These are phyloP conservation scores for Monosporascus cannonballus DNA, from an alignment of 2,329 filamentous ascomycete species.

Conservation along the genomic window DNA sequence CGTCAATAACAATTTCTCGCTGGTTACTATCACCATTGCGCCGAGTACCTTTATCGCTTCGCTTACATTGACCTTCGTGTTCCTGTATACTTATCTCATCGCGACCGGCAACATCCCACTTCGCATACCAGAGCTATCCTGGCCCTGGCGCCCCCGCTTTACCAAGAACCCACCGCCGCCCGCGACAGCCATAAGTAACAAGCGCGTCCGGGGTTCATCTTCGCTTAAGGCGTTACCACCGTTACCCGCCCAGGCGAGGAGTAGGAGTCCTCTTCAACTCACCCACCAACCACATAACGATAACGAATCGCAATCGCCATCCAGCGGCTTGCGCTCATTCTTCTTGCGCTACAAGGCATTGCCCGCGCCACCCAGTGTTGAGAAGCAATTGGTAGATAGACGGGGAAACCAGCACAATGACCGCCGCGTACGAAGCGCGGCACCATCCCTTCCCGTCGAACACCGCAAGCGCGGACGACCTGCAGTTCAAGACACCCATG, in stretches of 20 bases:
- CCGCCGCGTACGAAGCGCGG: conserved; percentile 2
- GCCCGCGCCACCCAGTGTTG: conserved; percentile 1
- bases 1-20: conserved; percentile 55
- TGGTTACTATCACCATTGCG: conserved; percentile 53
- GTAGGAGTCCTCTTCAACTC: conserved; percentile 16
- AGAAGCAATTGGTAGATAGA: neutral
- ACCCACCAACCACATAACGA: conserved; percentile 16
- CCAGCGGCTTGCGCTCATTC: conserved; percentile 21
- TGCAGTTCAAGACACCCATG: conserved; percentile 40
- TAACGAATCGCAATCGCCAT: conserved; percentile 12
- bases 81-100: conserved; percentile 43
- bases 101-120: conserved; percentile 30
- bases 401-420: neutral
- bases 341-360: conserved; percentile 20
- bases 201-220: conserved; percentile 1
- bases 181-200: conserved; percentile 2
- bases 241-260: conserved; percentile 13
- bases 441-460: conserved; percentile 1
- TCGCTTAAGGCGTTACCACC: conserved; percentile 9
- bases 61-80: conserved; percentile 42
- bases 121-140: conserved; percentile 27
- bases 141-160: conserved; percentile 11
- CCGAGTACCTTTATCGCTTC: conserved; percentile 52
- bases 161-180: conserved; percentile 6
- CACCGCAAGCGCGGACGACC: conserved; percentile 50